phyloP scores from a whole-genome alignment of 2,329 filamentous ascomycete species.

The Ceratocystiopsis minuta region DNA sequence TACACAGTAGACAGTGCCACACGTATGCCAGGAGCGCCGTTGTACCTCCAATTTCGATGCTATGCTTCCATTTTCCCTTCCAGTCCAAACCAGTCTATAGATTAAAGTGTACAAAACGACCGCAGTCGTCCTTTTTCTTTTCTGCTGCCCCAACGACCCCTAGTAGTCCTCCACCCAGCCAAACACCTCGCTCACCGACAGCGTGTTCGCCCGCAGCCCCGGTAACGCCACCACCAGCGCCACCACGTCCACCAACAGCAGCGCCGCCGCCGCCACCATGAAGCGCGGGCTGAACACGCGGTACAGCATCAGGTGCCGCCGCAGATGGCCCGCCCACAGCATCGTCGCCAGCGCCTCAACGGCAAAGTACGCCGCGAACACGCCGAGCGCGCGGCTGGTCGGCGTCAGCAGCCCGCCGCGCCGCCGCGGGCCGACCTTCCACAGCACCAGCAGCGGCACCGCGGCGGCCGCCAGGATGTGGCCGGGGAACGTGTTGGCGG shows the following conservation, averaged over 20 bases:
- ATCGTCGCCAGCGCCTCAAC: conserved; percentile 73
- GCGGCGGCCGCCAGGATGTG: conserved; percentile 69
- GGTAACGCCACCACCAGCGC: conserved; percentile 51
- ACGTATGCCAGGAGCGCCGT: too few species aligned
- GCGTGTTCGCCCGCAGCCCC: conserved; percentile 57
- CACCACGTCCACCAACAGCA: conserved; percentile 64
- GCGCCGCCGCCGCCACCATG: conserved; percentile 56
- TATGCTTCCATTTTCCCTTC: not conserved
- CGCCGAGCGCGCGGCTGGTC: conserved; percentile 51
- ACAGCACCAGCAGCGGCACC: conserved; percentile 66
- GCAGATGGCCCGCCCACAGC: conserved; percentile 72
- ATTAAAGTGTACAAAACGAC: too few species aligned
- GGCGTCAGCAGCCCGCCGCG: conserved; percentile 50
- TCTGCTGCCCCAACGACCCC: not conserved
- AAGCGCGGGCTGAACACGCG: conserved; percentile 83
- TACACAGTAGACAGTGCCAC: too few species aligned
- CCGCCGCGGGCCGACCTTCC: conserved; percentile 72
- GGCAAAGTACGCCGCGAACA: conserved; percentile 67
- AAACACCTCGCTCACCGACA: conserved; percentile 75
- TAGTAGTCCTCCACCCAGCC: conserved; percentile 36
- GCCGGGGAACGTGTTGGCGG: conserved; percentile 74
- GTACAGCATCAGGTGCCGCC: conserved; percentile 91
- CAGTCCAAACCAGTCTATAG: not conserved
- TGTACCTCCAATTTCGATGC: too few species aligned
- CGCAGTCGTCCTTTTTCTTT: not conserved